phyloP scores from a whole-genome alignment of 768 basidiomycete species.

The Calocera viscosa region DNA sequence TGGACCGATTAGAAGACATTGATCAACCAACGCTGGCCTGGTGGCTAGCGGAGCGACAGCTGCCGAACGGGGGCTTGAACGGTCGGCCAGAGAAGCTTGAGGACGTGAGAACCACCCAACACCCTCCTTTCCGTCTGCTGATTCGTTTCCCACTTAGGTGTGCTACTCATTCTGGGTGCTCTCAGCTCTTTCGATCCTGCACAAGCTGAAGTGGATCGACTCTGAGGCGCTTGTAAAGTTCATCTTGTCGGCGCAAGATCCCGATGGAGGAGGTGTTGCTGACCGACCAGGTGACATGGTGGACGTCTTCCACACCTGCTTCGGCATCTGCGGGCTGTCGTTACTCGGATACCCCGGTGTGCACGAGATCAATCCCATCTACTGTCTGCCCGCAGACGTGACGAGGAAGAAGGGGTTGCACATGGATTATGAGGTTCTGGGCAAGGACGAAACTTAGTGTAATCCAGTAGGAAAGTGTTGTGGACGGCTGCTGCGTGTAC shows the following conservation, averaged over 20 bases:
- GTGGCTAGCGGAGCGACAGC: conserved; percentile 91
- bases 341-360: conserved; percentile 77
- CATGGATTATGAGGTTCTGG: conserved; percentile 14
- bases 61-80: conserved; percentile 87
- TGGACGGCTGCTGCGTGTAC: neutral
- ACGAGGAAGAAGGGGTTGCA: conserved; percentile 55
- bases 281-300: conserved; percentile 87
- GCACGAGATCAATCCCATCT: conserved; percentile 80
- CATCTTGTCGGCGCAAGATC: conserved; percentile 86
- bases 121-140: neutral
- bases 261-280: conserved; percentile 82
- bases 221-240: conserved; percentile 61
- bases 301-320: conserved; percentile 94
- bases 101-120: conserved; percentile 49
- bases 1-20: conserved; percentile 64
- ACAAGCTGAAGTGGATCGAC: conserved; percentile 79
- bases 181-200: conserved; percentile 72
- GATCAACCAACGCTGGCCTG: conserved; percentile 71
- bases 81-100: conserved; percentile 96
- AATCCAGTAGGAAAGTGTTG: neutral
- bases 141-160: conserved; percentile 41
- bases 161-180: conserved; percentile 98
- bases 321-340: conserved; percentile 78
- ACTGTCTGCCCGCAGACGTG: conserved; percentile 80
- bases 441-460: neutral